These are phyloP conservation scores for Multifurca ochricompacta DNA, from an alignment of 768 basidiomycete species.

Conservation along the genomic window DNA sequence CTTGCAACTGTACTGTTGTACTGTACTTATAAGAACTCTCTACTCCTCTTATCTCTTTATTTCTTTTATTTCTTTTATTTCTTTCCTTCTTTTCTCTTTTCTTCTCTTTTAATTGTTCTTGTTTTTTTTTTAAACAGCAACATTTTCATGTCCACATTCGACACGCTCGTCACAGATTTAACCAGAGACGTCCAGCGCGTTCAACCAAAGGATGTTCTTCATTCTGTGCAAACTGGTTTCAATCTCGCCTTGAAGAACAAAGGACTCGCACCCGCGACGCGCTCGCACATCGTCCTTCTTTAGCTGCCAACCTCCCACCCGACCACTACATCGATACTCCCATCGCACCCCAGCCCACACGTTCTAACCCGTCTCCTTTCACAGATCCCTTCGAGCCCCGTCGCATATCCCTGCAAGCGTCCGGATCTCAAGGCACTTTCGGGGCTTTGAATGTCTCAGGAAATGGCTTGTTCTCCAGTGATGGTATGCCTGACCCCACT, in stretches of 20 bases:
- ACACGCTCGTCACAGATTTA: conserved; percentile 74
- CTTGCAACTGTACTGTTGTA: no score
- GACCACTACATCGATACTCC: conserved; percentile 55
- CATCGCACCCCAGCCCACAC: conserved; percentile 27
- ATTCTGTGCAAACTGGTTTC: conserved; percentile 96
- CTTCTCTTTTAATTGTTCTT: no score
- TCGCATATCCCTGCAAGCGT: conserved; percentile 46
- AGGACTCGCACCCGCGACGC: conserved; percentile 63
- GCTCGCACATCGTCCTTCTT: conserved; percentile 45
- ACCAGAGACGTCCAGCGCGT: conserved; percentile 79
- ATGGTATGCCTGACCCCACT: conserved; percentile 26
- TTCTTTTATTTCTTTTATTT: no score
- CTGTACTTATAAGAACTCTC: no score
- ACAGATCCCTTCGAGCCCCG: conserved; percentile 40
- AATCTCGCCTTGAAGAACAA: conserved; percentile 79
- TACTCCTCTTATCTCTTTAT: no score
- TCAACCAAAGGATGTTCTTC: conserved; percentile 85
- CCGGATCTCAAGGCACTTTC: conserved; percentile 60
- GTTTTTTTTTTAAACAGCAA: background rate
- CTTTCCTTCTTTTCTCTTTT: no score
- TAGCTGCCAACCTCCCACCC: conserved; percentile 43
- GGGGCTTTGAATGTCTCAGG: conserved; percentile 75
- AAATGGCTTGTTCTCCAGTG: conserved; percentile 60
- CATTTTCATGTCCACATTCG: conserved; percentile 61
- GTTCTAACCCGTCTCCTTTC: conserved; percentile 48